A percentile compares a stretch with the other conserved stretches of the same genome.
These are phyloP conservation scores for Aspergillus sp. DNA, from an alignment of 2,329 filamentous ascomycete genomes.

Conservation along the genomic window DNA sequence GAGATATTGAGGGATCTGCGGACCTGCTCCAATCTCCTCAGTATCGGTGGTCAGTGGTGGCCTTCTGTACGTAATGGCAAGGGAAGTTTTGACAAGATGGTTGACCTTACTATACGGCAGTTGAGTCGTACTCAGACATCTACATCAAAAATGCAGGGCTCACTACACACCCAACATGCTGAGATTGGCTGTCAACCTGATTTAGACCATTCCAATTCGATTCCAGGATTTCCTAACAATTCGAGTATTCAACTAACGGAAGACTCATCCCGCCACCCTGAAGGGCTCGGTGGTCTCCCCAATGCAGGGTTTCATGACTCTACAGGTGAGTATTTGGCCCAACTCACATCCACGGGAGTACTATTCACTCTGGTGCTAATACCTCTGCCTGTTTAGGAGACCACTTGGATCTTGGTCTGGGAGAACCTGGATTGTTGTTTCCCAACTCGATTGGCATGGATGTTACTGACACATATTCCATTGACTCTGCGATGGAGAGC, in stretches of 20 bases:
- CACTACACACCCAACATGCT: not conserved
- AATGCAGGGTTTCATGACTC: not conserved
- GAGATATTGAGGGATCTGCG: constrained; percentile 30
- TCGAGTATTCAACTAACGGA: not conserved
- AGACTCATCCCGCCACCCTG: not conserved
- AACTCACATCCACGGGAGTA: not conserved
- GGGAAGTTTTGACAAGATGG: constrained; percentile 34
- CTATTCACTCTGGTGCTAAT: not conserved
- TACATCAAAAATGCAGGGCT: not conserved
- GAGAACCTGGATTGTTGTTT: not conserved
- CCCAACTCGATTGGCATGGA: constrained; percentile 3
- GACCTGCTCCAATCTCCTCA: constrained; percentile 41
- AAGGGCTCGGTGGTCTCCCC: not conserved
- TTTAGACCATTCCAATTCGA: not conserved
- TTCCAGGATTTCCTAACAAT: not conserved
- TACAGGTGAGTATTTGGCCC: not conserved
- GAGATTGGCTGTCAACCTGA: not conserved
- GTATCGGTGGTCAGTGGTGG: constrained; percentile 47
- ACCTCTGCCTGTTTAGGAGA: not conserved
- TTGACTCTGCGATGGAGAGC: constrained; percentile 27
- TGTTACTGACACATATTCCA: constrained; percentile 7
- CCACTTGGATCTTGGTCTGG: not conserved
- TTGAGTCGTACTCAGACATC: constrained; percentile 16
- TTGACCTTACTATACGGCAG: constrained; percentile 30
- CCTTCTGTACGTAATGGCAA: constrained; percentile 38